A percentile compares a stretch with the other conserved stretches of the same genome.
Conservation (phyloP, 23 red algal species). For the Gracilaria caudata region DNA sequence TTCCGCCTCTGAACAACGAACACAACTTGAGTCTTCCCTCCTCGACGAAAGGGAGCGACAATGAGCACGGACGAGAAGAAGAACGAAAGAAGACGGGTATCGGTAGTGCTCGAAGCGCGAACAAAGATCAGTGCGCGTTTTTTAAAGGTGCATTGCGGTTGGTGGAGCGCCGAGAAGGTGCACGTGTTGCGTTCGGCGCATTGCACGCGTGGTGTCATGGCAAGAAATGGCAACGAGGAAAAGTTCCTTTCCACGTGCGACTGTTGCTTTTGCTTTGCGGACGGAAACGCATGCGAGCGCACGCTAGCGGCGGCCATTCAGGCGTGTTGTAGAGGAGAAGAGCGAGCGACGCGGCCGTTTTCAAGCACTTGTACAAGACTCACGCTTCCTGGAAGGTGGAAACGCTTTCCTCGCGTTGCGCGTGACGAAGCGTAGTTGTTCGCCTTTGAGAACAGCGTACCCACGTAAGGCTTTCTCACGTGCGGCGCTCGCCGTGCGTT, state of each 20-base stretch:
- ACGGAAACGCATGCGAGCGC: background rate
- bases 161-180: background rate
- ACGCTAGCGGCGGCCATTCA: too few relatives aligned
- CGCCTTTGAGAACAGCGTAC: too few relatives aligned
- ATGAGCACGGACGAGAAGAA: background rate
- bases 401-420: background rate
- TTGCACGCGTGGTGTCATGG: background rate
- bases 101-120: too few relatives aligned
- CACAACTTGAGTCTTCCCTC: too few relatives aligned
- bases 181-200: background rate
- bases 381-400: too few relatives aligned
- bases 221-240: slow-evolving; percentile 10
- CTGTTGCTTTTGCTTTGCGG: background rate
- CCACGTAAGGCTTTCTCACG: background rate
- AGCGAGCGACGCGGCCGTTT: too few relatives aligned
- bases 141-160: background rate
- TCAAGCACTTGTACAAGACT: too few relatives aligned
- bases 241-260: background rate
- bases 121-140: background rate
- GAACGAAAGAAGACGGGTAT: too few relatives aligned
- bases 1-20: background rate
- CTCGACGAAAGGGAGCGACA: background rate
- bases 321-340: too few relatives aligned
- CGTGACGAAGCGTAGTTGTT: background rate
- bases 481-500: background rate